Conservation (phyloP, 176 grass and related monocot genomes). For the bread wheat (Triticum aestivum) region DNA sequence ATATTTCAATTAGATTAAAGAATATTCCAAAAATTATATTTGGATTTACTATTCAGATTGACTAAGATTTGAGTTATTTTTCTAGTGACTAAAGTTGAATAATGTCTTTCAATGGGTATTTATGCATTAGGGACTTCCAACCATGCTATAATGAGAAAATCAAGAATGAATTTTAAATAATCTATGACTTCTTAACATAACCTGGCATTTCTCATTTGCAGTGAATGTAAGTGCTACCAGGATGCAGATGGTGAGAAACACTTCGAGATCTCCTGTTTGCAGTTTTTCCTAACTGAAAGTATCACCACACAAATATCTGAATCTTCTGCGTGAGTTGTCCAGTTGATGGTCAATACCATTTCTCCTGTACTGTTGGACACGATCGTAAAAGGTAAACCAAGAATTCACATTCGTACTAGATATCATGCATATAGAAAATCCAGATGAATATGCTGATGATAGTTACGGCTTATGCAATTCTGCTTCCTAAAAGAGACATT, state of each 20-base stretch:
- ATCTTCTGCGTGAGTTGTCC: constrained; percentile 30
- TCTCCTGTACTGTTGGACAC: constrained; percentile 56
- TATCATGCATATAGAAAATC: constrained; percentile 12
- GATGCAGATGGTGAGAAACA: constrained; percentile 16
- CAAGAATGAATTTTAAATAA: background rate
- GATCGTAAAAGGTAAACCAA: constrained; percentile 58
- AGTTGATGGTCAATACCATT: constrained; percentile 40
- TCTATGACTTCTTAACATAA: background rate
- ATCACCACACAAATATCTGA: constrained; percentile 35
- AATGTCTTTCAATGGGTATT: background rate
- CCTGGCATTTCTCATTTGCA: constrained; percentile 25
- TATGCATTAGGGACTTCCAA: background rate
- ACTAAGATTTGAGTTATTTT: background rate
- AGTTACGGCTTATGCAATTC: background rate
- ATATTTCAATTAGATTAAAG: background rate
- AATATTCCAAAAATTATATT: background rate
- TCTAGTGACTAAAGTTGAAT: background rate
- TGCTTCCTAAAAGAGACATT: constrained; percentile 19
- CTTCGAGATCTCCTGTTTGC: constrained; percentile 33
- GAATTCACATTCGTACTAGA: background rate
- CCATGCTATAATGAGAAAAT: constrained; percentile 4
- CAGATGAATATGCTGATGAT: background rate
- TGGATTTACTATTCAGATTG: constrained; percentile 5
- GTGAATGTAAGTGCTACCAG: constrained; percentile 42
- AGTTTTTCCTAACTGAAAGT: constrained; percentile 39